phyloP scores from a whole-genome alignment of 352 stramenopile genomes.

The Phytophthora quininea region DNA sequence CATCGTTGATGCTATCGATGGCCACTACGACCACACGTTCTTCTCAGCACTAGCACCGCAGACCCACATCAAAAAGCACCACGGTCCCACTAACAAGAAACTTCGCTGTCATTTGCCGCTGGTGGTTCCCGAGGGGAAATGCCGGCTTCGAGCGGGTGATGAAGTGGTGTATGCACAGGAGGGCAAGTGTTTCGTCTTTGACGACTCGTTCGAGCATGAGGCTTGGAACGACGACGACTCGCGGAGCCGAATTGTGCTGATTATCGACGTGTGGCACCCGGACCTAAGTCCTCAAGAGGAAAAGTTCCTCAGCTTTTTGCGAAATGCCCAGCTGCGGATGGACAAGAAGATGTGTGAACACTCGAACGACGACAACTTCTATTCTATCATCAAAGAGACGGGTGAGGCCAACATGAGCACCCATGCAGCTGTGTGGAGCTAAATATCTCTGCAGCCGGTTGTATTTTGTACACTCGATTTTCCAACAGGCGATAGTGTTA shows the following conservation, averaged over 20 bases:
- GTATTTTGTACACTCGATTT: too few species aligned
- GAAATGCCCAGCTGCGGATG: slow-evolving; percentile 68
- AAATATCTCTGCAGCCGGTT: slow-evolving; percentile 3
- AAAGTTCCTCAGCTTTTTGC: slow-evolving; percentile 86
- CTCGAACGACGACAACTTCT: slow-evolving; percentile 66
- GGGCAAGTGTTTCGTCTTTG: slow-evolving; percentile 96
- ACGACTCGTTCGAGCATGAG: slow-evolving; percentile 99
- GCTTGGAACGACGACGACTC: slow-evolving; percentile 95
- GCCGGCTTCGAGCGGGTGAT: slow-evolving; percentile 74
- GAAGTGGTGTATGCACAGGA: slow-evolving; percentile 75
- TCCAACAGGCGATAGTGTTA: too few species aligned
- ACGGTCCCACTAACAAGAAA: slow-evolving; percentile 94
- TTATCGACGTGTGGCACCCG: slow-evolving; percentile 96
- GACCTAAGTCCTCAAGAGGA: slow-evolving; percentile 89
- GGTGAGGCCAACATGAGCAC: slow-evolving; percentile 38
- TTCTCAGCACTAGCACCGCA: slow-evolving; percentile 85
- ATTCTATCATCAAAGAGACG: slow-evolving; percentile 71
- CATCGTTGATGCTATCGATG: slow-evolving; percentile 63
- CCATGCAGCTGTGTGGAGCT: slow-evolving; percentile 60
- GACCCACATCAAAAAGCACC: slow-evolving; percentile 84
- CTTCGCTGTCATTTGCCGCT: slow-evolving; percentile 88
- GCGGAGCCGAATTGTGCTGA: slow-evolving; percentile 89
- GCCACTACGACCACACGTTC: slow-evolving; percentile 85
- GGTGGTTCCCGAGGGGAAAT: slow-evolving; percentile 68
- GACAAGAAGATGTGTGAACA: slow-evolving; percentile 54